Conservation (phyloP, 371 early-diverging fungal genomes). For the Syncephalastrum contaminatum region DNA sequence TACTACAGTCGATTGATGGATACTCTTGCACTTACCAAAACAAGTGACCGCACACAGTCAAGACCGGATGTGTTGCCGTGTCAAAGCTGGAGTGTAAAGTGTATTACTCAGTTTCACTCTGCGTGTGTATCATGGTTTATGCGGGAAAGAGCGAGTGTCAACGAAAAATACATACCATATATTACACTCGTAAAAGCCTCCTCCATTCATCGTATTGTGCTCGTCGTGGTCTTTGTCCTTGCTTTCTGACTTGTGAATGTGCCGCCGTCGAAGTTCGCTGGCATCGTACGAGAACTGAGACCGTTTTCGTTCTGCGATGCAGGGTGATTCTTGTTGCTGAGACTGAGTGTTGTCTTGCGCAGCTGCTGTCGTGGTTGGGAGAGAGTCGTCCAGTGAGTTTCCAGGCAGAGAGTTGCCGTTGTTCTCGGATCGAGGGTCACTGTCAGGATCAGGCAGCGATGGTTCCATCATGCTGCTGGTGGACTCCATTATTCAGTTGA, state of each 20-base stretch:
- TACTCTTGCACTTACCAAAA: slow-evolving; percentile 51
- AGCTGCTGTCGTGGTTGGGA: no score
- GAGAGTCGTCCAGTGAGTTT: no score
- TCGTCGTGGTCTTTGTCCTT: background rate
- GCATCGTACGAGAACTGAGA: slow-evolving; percentile 1
- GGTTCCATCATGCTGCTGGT: no score
- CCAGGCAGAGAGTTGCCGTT: no score
- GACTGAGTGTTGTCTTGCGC: no score
- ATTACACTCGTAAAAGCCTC: slow-evolving; percentile 40
- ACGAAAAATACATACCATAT: slow-evolving; percentile 27
- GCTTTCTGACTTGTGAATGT: slow-evolving; percentile 3
- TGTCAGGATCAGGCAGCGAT: no score
- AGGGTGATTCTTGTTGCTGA: no score
- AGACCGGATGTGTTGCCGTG: slow-evolving; percentile 66
- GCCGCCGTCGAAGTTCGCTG: slow-evolving; percentile 15
- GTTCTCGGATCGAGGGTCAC: no score
- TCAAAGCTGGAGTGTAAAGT: slow-evolving; percentile 53
- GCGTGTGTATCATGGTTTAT: no score
- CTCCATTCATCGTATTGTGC: slow-evolving; percentile 3
- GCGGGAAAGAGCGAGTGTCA: background rate
- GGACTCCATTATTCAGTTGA: no score
- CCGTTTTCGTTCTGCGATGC: no score
- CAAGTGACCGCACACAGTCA: slow-evolving; percentile 75
- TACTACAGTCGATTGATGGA: background rate
- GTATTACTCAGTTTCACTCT: background rate